Conservation (phyloP, 1,284 basidiomycete genomes). For the Ganoderma resinaceum region DNA sequence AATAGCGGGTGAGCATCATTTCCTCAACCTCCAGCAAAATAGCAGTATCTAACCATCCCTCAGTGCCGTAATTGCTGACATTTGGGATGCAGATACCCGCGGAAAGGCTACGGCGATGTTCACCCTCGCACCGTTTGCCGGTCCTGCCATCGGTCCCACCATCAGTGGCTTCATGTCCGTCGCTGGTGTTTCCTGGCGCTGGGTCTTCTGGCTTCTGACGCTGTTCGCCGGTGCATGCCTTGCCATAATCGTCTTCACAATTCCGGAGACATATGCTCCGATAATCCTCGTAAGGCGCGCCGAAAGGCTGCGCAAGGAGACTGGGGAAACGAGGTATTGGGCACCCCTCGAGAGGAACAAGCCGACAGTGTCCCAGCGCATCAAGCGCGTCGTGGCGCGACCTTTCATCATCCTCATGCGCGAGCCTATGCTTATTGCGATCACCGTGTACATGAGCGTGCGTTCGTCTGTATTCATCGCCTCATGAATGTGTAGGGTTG, state of each 20-base stretch:
- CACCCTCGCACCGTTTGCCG: constrained; percentile 75
- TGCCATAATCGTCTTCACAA: constrained; percentile 64
- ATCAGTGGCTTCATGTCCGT: constrained; percentile 65
- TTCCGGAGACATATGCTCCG: constrained; percentile 78
- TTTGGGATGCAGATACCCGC: constrained; percentile 45
- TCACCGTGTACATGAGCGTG: constrained; percentile 55
- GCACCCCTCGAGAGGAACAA: constrained; percentile 45
- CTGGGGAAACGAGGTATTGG: constrained; percentile 64
- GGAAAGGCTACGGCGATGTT: constrained; percentile 46
- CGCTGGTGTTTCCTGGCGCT: constrained; percentile 67
- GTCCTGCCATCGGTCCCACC: constrained; percentile 70
- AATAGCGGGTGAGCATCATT: constrained; percentile 41
- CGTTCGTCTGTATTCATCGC: constrained; percentile 14
- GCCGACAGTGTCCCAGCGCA: constrained; percentile 40
- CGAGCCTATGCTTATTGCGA: constrained; percentile 55
- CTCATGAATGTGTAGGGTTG: not conserved
- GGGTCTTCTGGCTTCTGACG: constrained; percentile 80
- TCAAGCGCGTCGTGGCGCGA: constrained; percentile 44
- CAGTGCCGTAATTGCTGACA: constrained; percentile 44
- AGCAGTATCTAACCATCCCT: not conserved
- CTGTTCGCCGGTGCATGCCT: constrained; percentile 65
- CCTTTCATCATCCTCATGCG: constrained; percentile 51
- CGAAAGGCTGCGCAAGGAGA: constrained; percentile 45
- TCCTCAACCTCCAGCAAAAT: not conserved
- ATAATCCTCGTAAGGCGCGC: constrained; percentile 52